Percentiles rank a stretch among this genome's conserved stretches.
Evolutionary conservation across 2,329 filamentous ascomycete genomes (phyloP).

Genomic region (Pseudogymnoascus sp.): DNA sequence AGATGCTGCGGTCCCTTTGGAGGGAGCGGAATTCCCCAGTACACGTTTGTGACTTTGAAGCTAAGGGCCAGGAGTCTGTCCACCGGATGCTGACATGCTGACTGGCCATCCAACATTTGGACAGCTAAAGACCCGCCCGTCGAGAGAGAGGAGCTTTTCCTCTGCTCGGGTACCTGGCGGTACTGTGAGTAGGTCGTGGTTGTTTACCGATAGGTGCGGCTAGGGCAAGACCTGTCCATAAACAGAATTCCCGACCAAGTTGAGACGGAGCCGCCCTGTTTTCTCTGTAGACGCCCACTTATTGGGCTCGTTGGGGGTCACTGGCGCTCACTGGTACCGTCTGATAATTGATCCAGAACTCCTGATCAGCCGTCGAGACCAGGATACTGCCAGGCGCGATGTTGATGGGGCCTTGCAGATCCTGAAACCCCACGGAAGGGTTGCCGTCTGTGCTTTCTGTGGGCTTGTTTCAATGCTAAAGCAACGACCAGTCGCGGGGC

Average conservation of each 20-base stretch:
- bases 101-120: background rate
- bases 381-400: background rate
- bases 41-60: background rate
- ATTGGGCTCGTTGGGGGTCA: background rate
- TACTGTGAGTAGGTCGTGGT: background rate
- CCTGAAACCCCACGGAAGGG: constrained; percentile 6
- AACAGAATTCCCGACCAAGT: background rate
- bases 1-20: background rate
- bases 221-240: constrained; percentile 5
- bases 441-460: constrained; percentile 5
- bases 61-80: background rate
- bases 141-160: background rate
- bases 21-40: background rate
- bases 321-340: background rate
- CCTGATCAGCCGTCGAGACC: background rate
- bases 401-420: constrained; percentile 4
- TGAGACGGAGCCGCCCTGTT: background rate
- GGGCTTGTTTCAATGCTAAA: constrained; percentile 7
- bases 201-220: background rate
- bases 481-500: background rate
- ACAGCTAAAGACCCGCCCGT: background rate
- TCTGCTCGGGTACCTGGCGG: background rate
- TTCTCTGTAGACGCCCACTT: background rate
- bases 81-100: background rate
- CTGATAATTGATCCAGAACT: constrained; percentile 4